Conservation (phyloP, 2,329 filamentous ascomycete genomes). For the Diplodia sapinea region DNA sequence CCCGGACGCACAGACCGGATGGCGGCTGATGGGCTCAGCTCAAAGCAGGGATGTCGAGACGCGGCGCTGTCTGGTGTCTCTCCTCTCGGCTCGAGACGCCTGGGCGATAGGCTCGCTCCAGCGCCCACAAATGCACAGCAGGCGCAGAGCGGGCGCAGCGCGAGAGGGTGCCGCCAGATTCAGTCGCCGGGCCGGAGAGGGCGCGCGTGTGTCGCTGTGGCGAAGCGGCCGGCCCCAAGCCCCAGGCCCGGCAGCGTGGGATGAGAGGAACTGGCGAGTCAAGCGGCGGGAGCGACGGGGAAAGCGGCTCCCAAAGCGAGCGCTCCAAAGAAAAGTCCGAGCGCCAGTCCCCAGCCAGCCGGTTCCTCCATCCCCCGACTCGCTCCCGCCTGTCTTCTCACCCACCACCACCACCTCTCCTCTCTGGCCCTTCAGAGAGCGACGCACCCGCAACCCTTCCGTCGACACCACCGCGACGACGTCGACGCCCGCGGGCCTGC, state of each 20-base stretch:
- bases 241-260: conserved; percentile 9
- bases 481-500: conserved; percentile 9
- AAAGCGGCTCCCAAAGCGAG: conserved; percentile 8
- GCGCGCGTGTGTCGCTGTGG: conserved; percentile 17
- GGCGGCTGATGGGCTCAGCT: conserved; percentile 17
- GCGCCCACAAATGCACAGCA: conserved; percentile 11
- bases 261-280: conserved; percentile 22
- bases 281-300: conserved; percentile 21
- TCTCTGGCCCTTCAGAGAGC: conserved; percentile 3
- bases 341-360: conserved; percentile 23
- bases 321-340: conserved; percentile 16
- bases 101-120: conserved; percentile 12
- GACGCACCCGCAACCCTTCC: conserved; percentile 1
- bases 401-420: conserved; percentile 13
- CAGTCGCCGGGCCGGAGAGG: not conserved
- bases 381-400: conserved; percentile 21
- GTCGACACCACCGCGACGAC: not conserved
- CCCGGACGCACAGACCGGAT: conserved; percentile 9
- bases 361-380: conserved; percentile 20
- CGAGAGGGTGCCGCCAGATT: not conserved
- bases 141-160: conserved; percentile 14
- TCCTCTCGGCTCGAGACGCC: conserved; percentile 25
- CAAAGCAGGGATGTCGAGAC: conserved; percentile 22
- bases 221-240: conserved; percentile 4
- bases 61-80: conserved; percentile 26